Evolutionary conservation across 1,284 basidiomycete species (phyloP), one percentile per base, ranked within the genome.

Genomic region (Malassezia sympodialis): DNA sequence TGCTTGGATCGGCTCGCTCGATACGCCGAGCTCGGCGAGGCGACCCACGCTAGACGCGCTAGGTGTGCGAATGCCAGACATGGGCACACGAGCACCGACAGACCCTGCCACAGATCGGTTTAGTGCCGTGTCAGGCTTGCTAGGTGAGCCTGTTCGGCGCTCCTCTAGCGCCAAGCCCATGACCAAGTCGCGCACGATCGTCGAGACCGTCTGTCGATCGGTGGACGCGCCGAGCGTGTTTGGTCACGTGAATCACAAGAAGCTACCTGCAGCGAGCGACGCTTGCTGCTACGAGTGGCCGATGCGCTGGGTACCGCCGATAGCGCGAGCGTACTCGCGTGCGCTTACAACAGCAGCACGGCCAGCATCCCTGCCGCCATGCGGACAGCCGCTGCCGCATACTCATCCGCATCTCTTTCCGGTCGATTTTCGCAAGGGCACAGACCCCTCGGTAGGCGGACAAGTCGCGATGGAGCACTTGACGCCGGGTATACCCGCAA

Each of bases 331-430:
- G 12, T 35, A 37, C 15, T 21, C 30, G 21, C 8, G 19, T 39
- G 37, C 17, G 10, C 21, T 40, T 4, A 3, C 23, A 23, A 17
- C 27, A 39, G 30, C 37, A 39, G 37, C 15, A 11, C 37, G 37
- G 19, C 37, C 19, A 5, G 37, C 19, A 11, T 21, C 7, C 19
- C 8, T 19, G 19, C 37, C 37, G 2, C 17, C 6, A 39, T 84
- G 81, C 66, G 88, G 88, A 0, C 89, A 91, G 75, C 87, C 89
- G 0, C 77, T 85, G 10, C 81, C 80, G 11, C 76, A 78, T 41
- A 86, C 87, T 0, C 89, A 91, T 73, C 84, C 87, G 1, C 86
- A 90, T 74, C 79, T 91, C 30, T 68, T 84, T 81, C 68, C 72
- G 0, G 50, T 57, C 6, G 62, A 80, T 45, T 58, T 57, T 52